A percentile compares a stretch with the other conserved stretches of the same genome.
phyloP scores from a whole-genome alignment of 768 basidiomycete species.

The Daedalea quercina region DNA sequence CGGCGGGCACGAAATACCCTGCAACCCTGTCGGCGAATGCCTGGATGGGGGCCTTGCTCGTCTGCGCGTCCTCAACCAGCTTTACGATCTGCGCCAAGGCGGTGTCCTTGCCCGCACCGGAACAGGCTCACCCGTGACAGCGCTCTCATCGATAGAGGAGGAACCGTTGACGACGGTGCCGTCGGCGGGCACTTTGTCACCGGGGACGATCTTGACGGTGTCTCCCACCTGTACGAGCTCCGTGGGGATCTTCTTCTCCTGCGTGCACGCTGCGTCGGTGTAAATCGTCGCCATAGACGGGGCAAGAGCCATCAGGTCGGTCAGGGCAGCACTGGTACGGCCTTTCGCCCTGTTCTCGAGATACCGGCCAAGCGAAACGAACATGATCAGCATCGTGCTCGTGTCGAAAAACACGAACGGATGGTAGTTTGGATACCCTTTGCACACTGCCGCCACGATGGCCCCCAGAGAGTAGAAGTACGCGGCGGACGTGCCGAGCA shows the following conservation, averaged over 20 bases:
- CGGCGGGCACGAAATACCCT: slow-evolving; percentile 90
- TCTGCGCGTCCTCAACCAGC: slow-evolving; percentile 97
- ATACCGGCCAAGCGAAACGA: slow-evolving; percentile 92
- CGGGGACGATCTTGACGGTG: slow-evolving; percentile 88
- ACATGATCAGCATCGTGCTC: slow-evolving; percentile 97
- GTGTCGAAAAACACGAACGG: slow-evolving; percentile 97
- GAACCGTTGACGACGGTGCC: slow-evolving; percentile 84
- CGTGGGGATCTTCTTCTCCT: slow-evolving; percentile 87
- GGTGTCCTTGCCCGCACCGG: slow-evolving; percentile 92
- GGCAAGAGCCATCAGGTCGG: slow-evolving; percentile 91
- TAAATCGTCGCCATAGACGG: slow-evolving; percentile 97
- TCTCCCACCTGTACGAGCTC: slow-evolving; percentile 95
- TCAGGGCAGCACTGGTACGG: slow-evolving; percentile 92
- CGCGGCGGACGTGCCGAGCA: slow-evolving; percentile 90
- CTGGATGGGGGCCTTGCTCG: slow-evolving; percentile 96
- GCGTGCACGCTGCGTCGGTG: slow-evolving; percentile 72
- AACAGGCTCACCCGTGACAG: slow-evolving; percentile 91
- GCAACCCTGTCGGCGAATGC: slow-evolving; percentile 93
- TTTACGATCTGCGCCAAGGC: slow-evolving; percentile 94
- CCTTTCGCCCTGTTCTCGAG: slow-evolving; percentile 97
- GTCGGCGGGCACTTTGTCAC: slow-evolving; percentile 95
- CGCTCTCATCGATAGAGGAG: slow-evolving; percentile 91
- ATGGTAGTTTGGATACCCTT: slow-evolving; percentile 57
- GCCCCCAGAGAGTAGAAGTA: slow-evolving; percentile 82
- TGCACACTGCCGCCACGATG: slow-evolving; percentile 61